phyloP scores from a whole-genome alignment of 495 filamentous ascomycete species.

The Venustampulla echinocandica region DNA sequence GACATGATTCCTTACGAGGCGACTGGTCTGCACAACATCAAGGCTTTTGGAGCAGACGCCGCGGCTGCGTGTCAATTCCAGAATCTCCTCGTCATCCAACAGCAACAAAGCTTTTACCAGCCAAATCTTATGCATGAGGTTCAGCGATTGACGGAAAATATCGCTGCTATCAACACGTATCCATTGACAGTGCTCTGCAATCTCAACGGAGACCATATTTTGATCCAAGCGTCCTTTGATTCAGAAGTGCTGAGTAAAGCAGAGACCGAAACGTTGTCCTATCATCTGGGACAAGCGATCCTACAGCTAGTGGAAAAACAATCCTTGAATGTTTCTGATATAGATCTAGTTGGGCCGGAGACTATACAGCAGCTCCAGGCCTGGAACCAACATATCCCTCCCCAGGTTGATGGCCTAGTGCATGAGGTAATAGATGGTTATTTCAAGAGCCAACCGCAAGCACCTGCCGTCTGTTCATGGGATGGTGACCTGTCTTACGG shows the following conservation, averaged over 20 bases:
- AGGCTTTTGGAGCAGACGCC: slow-evolving; percentile 51
- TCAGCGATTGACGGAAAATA: too few species aligned
- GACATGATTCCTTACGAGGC: slow-evolving; percentile 53
- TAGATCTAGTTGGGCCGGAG: background rate
- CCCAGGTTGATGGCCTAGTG: slow-evolving; percentile 26
- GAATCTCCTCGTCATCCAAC: slow-evolving; percentile 33
- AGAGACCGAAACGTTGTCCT: too few species aligned
- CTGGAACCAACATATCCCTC: slow-evolving; percentile 22
- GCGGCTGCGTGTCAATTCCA: slow-evolving; percentile 50
- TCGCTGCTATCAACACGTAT: too few species aligned
- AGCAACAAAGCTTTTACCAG: too few species aligned
- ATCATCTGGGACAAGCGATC: too few species aligned
- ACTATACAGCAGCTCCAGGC: background rate
- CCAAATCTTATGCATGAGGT: too few species aligned
- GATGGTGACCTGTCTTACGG: slow-evolving; percentile 29
- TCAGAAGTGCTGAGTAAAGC: too few species aligned
- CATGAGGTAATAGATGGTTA: slow-evolving; percentile 41
- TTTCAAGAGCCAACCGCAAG: slow-evolving; percentile 7
- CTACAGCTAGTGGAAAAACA: background rate
- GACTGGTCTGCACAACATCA: slow-evolving; percentile 62
- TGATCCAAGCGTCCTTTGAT: too few species aligned
- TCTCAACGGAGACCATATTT: too few species aligned
- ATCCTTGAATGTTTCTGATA: background rate
- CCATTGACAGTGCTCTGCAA: too few species aligned
- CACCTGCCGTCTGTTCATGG: slow-evolving; percentile 15